These are phyloP conservation scores for Camellia granthamiana DNA, from an alignment of 148 eudicot species.

Conservation along the genomic window DNA sequence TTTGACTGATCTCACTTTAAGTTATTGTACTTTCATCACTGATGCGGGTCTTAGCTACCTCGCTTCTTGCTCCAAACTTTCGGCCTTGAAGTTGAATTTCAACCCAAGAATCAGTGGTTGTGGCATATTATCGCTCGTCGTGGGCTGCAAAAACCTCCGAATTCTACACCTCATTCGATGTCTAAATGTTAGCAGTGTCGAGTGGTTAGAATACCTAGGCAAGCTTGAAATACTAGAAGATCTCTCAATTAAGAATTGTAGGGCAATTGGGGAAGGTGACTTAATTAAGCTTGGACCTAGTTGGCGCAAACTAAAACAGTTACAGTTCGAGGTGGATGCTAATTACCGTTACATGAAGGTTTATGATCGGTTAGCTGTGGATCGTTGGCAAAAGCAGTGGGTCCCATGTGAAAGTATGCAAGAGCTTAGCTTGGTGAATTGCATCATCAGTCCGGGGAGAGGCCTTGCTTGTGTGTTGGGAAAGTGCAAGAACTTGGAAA, in stretches of 20 bases:
- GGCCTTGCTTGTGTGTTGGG: slow-evolving; percentile 86
- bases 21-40: slow-evolving; percentile 81
- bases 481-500: slow-evolving; percentile 70
- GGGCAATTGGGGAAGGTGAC: slow-evolving; percentile 88
- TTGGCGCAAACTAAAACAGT: slow-evolving; percentile 64
- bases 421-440: slow-evolving; percentile 68
- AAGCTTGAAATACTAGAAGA: slow-evolving; percentile 59
- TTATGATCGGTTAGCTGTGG: slow-evolving; percentile 67
- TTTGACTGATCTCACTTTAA: slow-evolving; percentile 67
- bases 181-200: slow-evolving; percentile 58
- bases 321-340: slow-evolving; percentile 78
- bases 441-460: slow-evolving; percentile 78
- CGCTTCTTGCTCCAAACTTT: slow-evolving; percentile 66
- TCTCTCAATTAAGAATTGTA: slow-evolving; percentile 70
- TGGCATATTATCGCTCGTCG: slow-evolving; percentile 73
- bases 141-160: slow-evolving; percentile 64
- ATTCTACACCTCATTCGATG: slow-evolving; percentile 69
- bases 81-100: slow-evolving; percentile 65
- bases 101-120: slow-evolving; percentile 81
- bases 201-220: slow-evolving; percentile 91
- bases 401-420: slow-evolving; percentile 73
- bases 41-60: slow-evolving; percentile 69
- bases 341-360: slow-evolving; percentile 86
- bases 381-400: slow-evolving; percentile 65
- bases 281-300: slow-evolving; percentile 64